A percentile compares a stretch with the other conserved stretches of the same genome.
phyloP scores from a whole-genome alignment of 2,329 filamentous ascomycete species.

The Pseudopyrenochaeta lycopersici region DNA sequence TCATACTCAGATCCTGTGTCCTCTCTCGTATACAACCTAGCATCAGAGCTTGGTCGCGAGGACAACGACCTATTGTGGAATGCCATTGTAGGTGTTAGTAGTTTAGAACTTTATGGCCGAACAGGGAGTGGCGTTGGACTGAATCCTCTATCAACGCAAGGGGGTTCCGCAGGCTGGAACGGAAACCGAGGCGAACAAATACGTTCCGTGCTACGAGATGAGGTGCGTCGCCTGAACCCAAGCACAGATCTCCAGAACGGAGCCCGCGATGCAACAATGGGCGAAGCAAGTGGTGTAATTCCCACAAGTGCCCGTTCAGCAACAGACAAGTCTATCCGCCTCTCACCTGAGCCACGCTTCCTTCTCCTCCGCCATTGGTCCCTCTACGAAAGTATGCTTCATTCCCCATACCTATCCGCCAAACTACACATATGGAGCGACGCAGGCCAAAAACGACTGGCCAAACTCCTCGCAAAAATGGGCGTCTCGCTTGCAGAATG shows the following conservation, averaged over 20 bases:
- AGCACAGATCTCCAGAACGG: constrained; percentile 66
- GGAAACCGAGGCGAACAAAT: constrained; percentile 84
- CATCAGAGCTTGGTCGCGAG: constrained; percentile 92
- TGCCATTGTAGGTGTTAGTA: constrained; percentile 93
- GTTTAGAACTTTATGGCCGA: constrained; percentile 88
- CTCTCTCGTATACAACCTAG: constrained; percentile 91
- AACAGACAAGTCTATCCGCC: constrained; percentile 88
- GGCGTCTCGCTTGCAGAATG: constrained; percentile 93
- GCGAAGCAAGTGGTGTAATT: constrained; percentile 80
- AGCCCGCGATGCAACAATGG: constrained; percentile 67
- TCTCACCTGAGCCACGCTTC: constrained; percentile 94
- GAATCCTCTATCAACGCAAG: constrained; percentile 62
- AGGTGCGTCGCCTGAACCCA: constrained; percentile 92
- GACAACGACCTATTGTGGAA: constrained; percentile 97
- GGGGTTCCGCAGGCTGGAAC: constrained; percentile 75
- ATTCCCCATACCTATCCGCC: constrained; percentile 93
- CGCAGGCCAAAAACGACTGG: constrained; percentile 82
- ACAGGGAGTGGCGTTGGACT: constrained; percentile 81
- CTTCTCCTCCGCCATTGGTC: constrained; percentile 96
- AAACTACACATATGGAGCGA: constrained; percentile 95
- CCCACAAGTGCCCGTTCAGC: constrained; percentile 88
- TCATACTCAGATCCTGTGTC: constrained; percentile 96
- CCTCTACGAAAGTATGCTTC: constrained; percentile 97
- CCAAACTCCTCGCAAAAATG: constrained; percentile 98
- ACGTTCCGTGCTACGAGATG: constrained; percentile 85